Base-by-base conservation (phyloP, 257 asterid genomes). In the Solanum lycopersicoides region DNA sequence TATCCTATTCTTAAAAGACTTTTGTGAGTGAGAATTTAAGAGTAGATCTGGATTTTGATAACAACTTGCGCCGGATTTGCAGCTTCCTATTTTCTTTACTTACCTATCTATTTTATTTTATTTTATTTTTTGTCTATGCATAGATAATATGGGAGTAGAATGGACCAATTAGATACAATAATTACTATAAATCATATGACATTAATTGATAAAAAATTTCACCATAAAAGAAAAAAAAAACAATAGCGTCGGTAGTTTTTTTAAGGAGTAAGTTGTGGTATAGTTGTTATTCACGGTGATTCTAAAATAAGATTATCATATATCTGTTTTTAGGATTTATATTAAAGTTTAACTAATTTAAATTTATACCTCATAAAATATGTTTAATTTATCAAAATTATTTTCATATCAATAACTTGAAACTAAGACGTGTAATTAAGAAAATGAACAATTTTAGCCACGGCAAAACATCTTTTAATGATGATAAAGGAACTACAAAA, bases 21-120 rank as follows among this genome's bases (percentile, higher is more conserved):
- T 35, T 9, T 73, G 23, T 12, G 39, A 7, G 21, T 25, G 83
- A 80, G 68, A 80, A 47, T 47, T 47, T 30, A 47, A 79, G 23
- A 25, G 85, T 50, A 80, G 69, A 80, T 80, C 69, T 50, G 41
- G 20, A 80, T 80, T 80, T 47, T 30, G 37, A 76, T 71, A 82
- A 75, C 86, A 73, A 84, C 42, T 86, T 45, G 83, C 66, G 82
- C 88, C 87, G 63, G 85, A 85, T 45, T 28, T 73, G 86, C 72
- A 82, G 90, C 82, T 3, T 41, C 72, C 28, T 16, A 80, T 50
- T 50, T 20, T 76, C 37, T 18, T 10, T 11, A 20, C 85, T 50
- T 47, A 11, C 44, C 69, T 39, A 50, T 28, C 28, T 35, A 9
- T 44, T 45, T 44, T 37, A 35, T 37, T 35, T 5, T 35, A 5